Conservation (phyloP, 2,329 filamentous ascomycete genomes). For the Sporothrix brunneoviolacea region DNA sequence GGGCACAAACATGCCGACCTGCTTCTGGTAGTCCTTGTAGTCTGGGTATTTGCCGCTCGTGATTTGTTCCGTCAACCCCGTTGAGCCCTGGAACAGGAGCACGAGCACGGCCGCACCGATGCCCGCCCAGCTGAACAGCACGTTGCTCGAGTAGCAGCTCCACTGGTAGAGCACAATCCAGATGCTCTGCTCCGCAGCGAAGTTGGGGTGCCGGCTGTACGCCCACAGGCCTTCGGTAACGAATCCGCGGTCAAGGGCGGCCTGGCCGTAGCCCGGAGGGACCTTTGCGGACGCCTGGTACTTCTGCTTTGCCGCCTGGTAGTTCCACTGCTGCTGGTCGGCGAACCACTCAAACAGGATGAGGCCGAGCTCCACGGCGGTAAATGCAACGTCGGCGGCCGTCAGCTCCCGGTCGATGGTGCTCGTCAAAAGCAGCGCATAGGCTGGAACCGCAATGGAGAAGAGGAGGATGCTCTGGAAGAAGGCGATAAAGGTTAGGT, state of each 20-base stretch:
- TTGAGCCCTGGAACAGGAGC: slow-evolving; percentile 81
- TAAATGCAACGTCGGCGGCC: slow-evolving; percentile 41
- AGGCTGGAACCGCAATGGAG: slow-evolving; percentile 67
- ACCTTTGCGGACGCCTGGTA: slow-evolving; percentile 71
- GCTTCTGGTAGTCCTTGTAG: slow-evolving; percentile 75
- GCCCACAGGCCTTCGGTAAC: slow-evolving; percentile 77
- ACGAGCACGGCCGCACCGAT: slow-evolving; percentile 64
- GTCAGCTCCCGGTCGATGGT: slow-evolving; percentile 49
- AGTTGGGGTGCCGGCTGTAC: slow-evolving; percentile 89
- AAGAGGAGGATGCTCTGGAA: slow-evolving; percentile 78
- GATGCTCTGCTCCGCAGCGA: slow-evolving; percentile 82
- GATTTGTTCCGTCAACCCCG: slow-evolving; percentile 77
- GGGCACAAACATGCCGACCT: slow-evolving; percentile 80
- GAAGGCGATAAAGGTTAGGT: slow-evolving; percentile 82
- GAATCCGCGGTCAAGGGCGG: slow-evolving; percentile 86
- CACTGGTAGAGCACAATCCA: slow-evolving; percentile 88
- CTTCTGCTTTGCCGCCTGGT: slow-evolving; percentile 69
- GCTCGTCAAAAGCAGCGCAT: slow-evolving; percentile 69
- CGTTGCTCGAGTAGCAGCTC: slow-evolving; percentile 68
- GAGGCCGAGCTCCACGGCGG: slow-evolving; percentile 41
- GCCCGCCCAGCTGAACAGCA: slow-evolving; percentile 71
- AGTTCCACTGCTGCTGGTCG: slow-evolving; percentile 91
- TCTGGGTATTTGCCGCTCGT: slow-evolving; percentile 79
- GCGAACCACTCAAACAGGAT: slow-evolving; percentile 68
- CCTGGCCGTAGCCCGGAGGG: slow-evolving; percentile 55